phyloP scores from a whole-genome alignment of 306 rosid species.

The Lithocarpus polystachyus region DNA sequence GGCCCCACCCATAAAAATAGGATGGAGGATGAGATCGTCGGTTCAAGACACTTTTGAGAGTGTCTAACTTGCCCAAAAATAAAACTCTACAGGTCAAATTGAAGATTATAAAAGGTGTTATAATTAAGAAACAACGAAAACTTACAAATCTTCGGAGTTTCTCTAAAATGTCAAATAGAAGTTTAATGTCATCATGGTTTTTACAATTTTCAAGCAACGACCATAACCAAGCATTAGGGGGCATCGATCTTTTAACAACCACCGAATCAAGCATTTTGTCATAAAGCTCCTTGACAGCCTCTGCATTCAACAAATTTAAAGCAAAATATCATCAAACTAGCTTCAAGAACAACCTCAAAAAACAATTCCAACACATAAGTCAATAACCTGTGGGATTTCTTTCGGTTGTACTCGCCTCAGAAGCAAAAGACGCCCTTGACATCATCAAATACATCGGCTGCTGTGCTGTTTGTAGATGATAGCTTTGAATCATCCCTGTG shows the following conservation, averaged over 20 bases:
- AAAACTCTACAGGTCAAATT: not conserved
- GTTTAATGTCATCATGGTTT: conserved; percentile 59
- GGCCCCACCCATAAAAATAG: no score
- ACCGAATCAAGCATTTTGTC: conserved; percentile 76
- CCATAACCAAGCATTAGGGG: conserved; percentile 97
- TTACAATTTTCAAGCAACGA: conserved; percentile 72
- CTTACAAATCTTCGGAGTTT: conserved; percentile 85
- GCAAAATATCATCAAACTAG: conserved; percentile 8
- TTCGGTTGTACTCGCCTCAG: conserved; percentile 35
- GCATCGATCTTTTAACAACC: conserved; percentile 62
- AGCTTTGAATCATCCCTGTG: conserved; percentile 38
- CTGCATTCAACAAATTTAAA: conserved; percentile 40
- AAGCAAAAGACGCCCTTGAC: conserved; percentile 47
- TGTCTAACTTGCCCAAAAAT: no score
- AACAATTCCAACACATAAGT: conserved; percentile 7
- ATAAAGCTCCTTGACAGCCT: conserved; percentile 67
- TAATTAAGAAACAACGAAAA: conserved; percentile 12
- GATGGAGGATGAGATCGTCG: no score
- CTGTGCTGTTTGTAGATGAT: conserved; percentile 20
- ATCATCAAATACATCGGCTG: conserved; percentile 22
- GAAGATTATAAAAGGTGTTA: not conserved
- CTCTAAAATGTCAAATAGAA: conserved; percentile 69
- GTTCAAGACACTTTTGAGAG: no score
- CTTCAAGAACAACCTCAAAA: conserved; percentile 8
- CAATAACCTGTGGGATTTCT: conserved; percentile 55